Conservation (phyloP, 2,329 filamentous ascomycete genomes). For the Colletotrichum godetiae region DNA sequence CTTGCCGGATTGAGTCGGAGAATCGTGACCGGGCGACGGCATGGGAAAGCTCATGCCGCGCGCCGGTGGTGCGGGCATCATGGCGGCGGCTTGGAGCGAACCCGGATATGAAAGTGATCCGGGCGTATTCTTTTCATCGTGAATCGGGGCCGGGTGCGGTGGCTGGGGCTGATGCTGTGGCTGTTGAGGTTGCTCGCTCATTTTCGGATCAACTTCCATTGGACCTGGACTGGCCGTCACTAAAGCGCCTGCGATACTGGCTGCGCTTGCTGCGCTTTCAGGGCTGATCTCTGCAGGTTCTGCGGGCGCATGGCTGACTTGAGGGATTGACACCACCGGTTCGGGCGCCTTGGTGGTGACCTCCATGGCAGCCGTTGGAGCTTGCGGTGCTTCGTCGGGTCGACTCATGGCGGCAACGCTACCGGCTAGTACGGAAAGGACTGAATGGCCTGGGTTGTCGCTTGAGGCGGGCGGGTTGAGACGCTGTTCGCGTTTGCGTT, state of each 20-base stretch:
- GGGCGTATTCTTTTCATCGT: constrained; percentile 63
- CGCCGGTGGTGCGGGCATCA: constrained; percentile 56
- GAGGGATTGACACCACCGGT: constrained; percentile 41
- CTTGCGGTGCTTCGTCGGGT: constrained; percentile 63
- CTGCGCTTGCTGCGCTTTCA: constrained; percentile 52
- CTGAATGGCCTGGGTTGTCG: constrained; percentile 66
- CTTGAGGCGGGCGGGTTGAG: constrained; percentile 57
- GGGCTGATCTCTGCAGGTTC: constrained; percentile 57
- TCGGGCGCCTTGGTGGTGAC: constrained; percentile 47
- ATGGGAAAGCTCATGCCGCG: constrained; percentile 70
- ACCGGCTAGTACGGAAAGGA: constrained; percentile 65
- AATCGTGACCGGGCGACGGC: constrained; percentile 56
- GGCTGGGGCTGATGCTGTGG: constrained; percentile 54
- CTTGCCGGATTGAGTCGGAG: constrained; percentile 73
- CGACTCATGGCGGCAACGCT: constrained; percentile 66
- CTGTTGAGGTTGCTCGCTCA: constrained; percentile 49
- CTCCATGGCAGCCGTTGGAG: constrained; percentile 57
- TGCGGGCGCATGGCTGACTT: constrained; percentile 47
- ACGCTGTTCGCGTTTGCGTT: constrained; percentile 54
- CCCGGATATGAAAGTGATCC: constrained; percentile 67
- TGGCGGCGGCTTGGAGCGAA: constrained; percentile 55
- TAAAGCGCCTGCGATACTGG: constrained; percentile 54
- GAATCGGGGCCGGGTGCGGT: constrained; percentile 54
- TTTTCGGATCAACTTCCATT: constrained; percentile 65
- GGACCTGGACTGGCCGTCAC: constrained; percentile 63